Percentiles rank a stretch among this genome's conserved stretches.
phyloP scores from a whole-genome alignment of 225 moss, liverwort and hornwort species.

The Asterella californica region DNA sequence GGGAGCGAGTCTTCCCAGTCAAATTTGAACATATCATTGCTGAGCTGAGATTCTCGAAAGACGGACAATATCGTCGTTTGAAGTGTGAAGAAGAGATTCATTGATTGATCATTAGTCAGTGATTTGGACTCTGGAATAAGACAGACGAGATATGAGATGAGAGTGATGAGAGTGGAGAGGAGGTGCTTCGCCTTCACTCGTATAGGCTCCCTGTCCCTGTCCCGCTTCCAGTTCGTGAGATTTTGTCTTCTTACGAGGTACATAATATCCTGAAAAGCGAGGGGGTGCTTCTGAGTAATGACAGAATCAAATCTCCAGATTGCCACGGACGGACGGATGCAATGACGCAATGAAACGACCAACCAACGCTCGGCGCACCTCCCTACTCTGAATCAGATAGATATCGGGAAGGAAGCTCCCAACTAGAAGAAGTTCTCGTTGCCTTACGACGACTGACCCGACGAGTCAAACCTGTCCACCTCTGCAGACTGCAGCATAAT shows the following conservation, averaged over 20 bases:
- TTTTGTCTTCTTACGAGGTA: neutral
- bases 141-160: neutral
- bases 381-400: neutral
- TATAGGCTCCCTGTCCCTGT: neutral
- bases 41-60: neutral
- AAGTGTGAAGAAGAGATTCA: neutral
- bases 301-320: slow-evolving; percentile 9
- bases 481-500: neutral
- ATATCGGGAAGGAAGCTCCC: neutral
- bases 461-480: neutral
- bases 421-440: neutral
- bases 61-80: neutral
- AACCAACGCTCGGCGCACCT: neutral
- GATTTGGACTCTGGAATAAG: neutral
- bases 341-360: neutral
- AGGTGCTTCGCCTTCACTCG: neutral
- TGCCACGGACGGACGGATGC: neutral
- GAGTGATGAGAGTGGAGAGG: neutral
- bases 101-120: neutral
- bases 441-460: neutral
- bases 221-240: neutral
- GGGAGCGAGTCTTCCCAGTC: no score
- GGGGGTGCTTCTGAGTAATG: neutral
- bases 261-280: neutral
- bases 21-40: neutral